phyloP scores from a whole-genome alignment of 768 basidiomycete genomes.

The Suillus placidus region DNA sequence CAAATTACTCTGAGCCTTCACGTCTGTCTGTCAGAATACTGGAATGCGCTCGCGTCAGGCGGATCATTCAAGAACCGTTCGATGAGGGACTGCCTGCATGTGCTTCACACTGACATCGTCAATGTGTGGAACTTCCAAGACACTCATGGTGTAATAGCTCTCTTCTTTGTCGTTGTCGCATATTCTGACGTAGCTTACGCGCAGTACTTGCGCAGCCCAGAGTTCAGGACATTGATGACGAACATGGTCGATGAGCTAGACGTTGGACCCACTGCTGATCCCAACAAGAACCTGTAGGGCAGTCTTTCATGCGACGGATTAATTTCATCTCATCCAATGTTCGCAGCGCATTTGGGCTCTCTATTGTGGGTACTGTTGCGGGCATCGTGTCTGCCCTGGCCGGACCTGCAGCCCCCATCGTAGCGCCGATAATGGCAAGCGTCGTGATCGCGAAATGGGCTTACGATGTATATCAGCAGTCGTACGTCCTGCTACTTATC shows the following conservation, averaged over 20 bases:
- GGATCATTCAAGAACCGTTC: conserved; percentile 11
- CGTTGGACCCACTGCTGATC: not conserved
- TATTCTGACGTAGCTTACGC: not conserved
- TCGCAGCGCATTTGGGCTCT: not conserved
- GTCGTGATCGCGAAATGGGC: conserved; percentile 1
- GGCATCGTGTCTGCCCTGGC: not conserved
- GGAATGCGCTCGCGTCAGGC: conserved; percentile 17
- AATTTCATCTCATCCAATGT: not conserved
- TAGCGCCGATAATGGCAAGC: not conserved
- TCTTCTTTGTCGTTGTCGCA: not conserved
- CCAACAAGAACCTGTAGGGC: not conserved
- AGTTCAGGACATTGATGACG: conserved; percentile 2
- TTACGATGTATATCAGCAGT: conserved; percentile 1
- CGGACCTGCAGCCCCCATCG: conserved; percentile 1
- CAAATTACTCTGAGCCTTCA: not conserved
- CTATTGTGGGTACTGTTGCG: not conserved
- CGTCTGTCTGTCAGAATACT: conserved; percentile 19
- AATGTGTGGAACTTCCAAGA: conserved; percentile 24
- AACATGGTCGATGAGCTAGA: not conserved
- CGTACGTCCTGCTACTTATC: not conserved
- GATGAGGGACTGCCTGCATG: conserved; percentile 12
- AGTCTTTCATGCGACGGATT: not conserved
- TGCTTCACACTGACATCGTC: conserved; percentile 25
- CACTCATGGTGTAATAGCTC: not conserved
- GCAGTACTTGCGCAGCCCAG: conserved; percentile 1